A percentile compares a stretch with the other conserved stretches of the same genome.
phyloP scores from a whole-genome alignment of 176 grass and related monocot species.

The Rhynchospora pubera region DNA sequence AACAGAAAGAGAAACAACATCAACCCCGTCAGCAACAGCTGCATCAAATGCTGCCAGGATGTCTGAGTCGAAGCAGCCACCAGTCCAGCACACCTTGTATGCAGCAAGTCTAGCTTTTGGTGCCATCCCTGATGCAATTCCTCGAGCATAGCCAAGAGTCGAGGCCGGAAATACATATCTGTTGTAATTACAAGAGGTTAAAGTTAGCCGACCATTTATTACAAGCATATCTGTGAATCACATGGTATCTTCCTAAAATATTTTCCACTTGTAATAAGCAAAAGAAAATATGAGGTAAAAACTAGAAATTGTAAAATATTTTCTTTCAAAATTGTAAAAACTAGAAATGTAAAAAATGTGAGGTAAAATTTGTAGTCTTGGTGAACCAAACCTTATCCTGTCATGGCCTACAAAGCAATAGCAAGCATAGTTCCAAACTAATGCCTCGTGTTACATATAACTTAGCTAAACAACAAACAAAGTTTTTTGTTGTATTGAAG shows the following conservation, averaged over 20 bases:
- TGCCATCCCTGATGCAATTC: slow-evolving; percentile 89
- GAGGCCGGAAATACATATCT: slow-evolving; percentile 93
- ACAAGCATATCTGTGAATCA: not conserved
- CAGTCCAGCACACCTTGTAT: slow-evolving; percentile 88
- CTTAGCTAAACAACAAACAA: not conserved
- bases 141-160: slow-evolving; percentile 78
- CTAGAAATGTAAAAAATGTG: not conserved
- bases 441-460: not conserved
- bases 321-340: not conserved
- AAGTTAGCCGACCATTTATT: not conserved
- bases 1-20: slow-evolving; percentile 79
- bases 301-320: not conserved
- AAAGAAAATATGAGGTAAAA: not conserved
- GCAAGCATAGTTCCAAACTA: not conserved
- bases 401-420: not conserved
- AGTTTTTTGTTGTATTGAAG: too few species aligned
- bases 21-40: slow-evolving; percentile 68
- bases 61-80: slow-evolving; percentile 90
- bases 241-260: not conserved
- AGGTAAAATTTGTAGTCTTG: not conserved
- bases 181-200: not conserved
- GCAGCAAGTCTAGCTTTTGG: slow-evolving; percentile 81
- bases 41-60: slow-evolving; percentile 93
- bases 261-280: not conserved
- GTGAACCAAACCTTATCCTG: not conserved